Evolutionary conservation across 1,284 basidiomycete species (phyloP), one percentile per base, ranked within the genome.

Genomic region (Ustilago vetiveriae): DNA sequence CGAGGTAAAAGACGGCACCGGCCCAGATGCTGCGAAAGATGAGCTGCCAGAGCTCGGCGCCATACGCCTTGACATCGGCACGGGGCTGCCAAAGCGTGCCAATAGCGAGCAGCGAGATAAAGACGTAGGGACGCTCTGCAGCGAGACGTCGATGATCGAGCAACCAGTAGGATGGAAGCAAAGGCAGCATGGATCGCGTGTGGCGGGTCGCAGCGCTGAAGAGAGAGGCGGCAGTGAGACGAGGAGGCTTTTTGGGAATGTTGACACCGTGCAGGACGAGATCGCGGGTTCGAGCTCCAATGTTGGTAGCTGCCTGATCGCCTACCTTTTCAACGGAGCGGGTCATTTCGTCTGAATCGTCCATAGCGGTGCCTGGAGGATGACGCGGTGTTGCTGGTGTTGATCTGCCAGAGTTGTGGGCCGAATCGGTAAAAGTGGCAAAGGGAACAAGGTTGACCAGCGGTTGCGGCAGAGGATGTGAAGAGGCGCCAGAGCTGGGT

Each of bases 251-350:
- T 40, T 64, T 70, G 35, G 66, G 66, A 9, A 70, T 70, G 52
- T 64, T 70, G 66, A 70, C 66, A 9, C 66, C 66, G 24, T 70
- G 66, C n/a, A 70, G 44, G n/a, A 70, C 55, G 1, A 70, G 56
- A 37, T 70, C 66, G 22, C 66, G 55, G 0, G 66, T 70, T 7
- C 66, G 42, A 16, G 66, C 66, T 24, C 66, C 66, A 30, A 70
- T 59, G 44, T 64, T 70, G 47, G 55, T 64, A 2, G 66, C 56
- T 6, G 66, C 66, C 33, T 64, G 59, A 17, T 70, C 66, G 46
- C 65, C 65, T 4, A 68, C 59, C 23, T 63, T 68, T 33, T 68
- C 65, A 27, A 68, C 65, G 2, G 55, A 62, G 27, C 65, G 54
- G 0, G 58, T 45, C 58, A 68, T 57, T n/a, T 68, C 65, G 43